phyloP scores from a whole-genome alignment of 2,329 filamentous ascomycete genomes.

The Exophiala lecanii-corni region DNA sequence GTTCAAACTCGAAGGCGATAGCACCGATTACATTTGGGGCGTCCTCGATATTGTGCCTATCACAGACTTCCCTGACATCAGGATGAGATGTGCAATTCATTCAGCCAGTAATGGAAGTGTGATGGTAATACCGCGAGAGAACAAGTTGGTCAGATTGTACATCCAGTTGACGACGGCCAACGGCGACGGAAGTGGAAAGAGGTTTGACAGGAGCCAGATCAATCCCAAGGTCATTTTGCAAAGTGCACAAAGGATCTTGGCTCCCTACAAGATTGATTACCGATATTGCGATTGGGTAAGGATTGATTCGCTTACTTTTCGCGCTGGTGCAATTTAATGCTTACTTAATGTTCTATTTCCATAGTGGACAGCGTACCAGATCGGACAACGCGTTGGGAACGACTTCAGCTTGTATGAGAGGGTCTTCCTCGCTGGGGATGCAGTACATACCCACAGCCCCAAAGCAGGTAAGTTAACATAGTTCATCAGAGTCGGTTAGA shows the following conservation, averaged over 20 bases:
- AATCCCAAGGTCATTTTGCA: constrained; percentile 60
- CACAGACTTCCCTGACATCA: constrained; percentile 58
- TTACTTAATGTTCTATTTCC: not conserved
- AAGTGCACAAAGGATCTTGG: constrained; percentile 60
- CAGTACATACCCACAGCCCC: constrained; percentile 47
- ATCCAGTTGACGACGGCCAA: constrained; percentile 23
- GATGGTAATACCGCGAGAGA: constrained; percentile 62
- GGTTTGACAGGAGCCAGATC: constrained; percentile 58
- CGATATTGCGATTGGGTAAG: constrained; percentile 56
- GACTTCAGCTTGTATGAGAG: constrained; percentile 53
- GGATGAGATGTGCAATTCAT: constrained; percentile 56
- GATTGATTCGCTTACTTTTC: not conserved
- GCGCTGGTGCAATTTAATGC: not conserved
- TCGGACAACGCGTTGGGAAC: constrained; percentile 60
- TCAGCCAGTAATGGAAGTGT: constrained; percentile 53
- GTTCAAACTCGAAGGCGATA: constrained; percentile 53
- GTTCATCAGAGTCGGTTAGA: not conserved
- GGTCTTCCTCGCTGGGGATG: constrained; percentile 68
- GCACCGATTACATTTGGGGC: constrained; percentile 43
- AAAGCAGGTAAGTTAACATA: not conserved
- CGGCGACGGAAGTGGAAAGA: constrained; percentile 32
- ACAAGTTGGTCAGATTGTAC: constrained; percentile 54
- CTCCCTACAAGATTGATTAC: constrained; percentile 63
- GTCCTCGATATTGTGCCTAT: constrained; percentile 50
- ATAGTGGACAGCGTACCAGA: constrained; percentile 60